A percentile compares a stretch with the other conserved stretches of the same genome.
phyloP scores from a whole-genome alignment of 1,284 basidiomycete species.

The Spongispora temasekensis region DNA sequence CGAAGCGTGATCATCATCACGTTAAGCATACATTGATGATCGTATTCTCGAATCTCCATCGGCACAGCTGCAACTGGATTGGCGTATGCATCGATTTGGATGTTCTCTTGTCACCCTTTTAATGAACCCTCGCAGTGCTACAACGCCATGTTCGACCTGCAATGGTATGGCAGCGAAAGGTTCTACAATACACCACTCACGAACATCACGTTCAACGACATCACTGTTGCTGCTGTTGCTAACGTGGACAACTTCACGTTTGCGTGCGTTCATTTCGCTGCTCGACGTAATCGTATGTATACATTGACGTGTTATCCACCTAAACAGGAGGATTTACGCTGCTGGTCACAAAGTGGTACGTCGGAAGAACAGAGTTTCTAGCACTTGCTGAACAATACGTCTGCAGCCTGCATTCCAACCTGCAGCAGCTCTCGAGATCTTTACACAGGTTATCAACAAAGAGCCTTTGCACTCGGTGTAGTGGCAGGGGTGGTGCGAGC shows the following conservation, averaged over 20 bases:
- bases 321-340: conserved; percentile 49
- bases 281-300: not conserved
- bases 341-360: conserved; percentile 63
- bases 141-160: conserved; percentile 56
- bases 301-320: not conserved
- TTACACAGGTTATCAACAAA: conserved; percentile 52
- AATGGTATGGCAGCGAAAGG: conserved; percentile 57
- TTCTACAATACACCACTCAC: conserved; percentile 51
- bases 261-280: conserved; percentile 43
- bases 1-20: not conserved
- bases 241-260: conserved; percentile 68
- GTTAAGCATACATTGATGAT: not conserved
- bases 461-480: conserved; percentile 58
- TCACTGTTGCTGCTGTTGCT: conserved; percentile 54
- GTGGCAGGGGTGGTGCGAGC: too few species aligned
- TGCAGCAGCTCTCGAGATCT: conserved; percentile 54
- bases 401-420: conserved; percentile 60
- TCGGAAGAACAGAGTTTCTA: conserved; percentile 10
- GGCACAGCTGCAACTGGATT: conserved; percentile 61
- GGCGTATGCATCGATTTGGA: conserved; percentile 36
- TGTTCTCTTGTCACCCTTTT: not conserved
- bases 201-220: conserved; percentile 58
- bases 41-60: not conserved
- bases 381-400: conserved; percentile 6
- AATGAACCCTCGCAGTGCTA: conserved; percentile 33